Evolutionary conservation across 208 protist species (phyloP).

Genomic region (Vickermania ingenoplastis): DNA sequence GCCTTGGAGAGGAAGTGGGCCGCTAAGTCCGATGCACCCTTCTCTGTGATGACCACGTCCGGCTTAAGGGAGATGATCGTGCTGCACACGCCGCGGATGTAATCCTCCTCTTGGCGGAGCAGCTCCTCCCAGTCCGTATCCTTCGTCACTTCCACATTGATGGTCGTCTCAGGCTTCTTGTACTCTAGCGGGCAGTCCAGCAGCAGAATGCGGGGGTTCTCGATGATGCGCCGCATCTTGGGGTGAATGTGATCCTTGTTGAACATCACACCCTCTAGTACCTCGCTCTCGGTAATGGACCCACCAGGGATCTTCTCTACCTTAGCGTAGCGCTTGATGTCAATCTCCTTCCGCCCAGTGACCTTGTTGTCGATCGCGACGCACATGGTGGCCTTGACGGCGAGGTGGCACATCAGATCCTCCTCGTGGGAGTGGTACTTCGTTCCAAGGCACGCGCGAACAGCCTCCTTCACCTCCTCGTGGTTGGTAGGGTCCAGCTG

Average conservation of each 20-base stretch:
- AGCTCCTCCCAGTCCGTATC: constrained; percentile 96
- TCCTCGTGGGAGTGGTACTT: constrained; percentile 98
- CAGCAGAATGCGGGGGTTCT: constrained; percentile 98
- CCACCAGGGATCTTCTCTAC: constrained; percentile 99
- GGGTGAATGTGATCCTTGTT: constrained; percentile 99
- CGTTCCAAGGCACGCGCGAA: constrained; percentile 95
- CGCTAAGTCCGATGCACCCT: constrained; percentile 98
- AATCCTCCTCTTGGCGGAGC: constrained; percentile 98
- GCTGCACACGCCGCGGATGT: constrained; percentile 95
- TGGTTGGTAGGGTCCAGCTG: constrained; percentile 92
- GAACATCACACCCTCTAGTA: constrained; percentile 99
- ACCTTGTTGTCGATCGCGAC: constrained; percentile 83
- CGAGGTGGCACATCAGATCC: constrained; percentile 96
- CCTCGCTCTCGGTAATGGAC: constrained; percentile 95
- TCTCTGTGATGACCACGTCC: constrained; percentile 99
- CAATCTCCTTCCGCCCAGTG: constrained; percentile 94
- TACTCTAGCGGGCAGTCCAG: constrained; percentile 99
- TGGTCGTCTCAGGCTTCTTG: constrained; percentile 99
- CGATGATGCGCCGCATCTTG: constrained; percentile 97
- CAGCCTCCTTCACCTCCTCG: constrained; percentile 83
- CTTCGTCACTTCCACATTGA: constrained; percentile 96
- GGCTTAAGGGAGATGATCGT: constrained; percentile 98
- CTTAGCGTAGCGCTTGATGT: constrained; percentile 99
- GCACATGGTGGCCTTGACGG: constrained; percentile 96
- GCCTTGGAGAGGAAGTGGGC: constrained; percentile 98